Evolutionary conservation across 148 eudicot genomes (phyloP).

Genomic region (Oxyria digyna): DNA sequence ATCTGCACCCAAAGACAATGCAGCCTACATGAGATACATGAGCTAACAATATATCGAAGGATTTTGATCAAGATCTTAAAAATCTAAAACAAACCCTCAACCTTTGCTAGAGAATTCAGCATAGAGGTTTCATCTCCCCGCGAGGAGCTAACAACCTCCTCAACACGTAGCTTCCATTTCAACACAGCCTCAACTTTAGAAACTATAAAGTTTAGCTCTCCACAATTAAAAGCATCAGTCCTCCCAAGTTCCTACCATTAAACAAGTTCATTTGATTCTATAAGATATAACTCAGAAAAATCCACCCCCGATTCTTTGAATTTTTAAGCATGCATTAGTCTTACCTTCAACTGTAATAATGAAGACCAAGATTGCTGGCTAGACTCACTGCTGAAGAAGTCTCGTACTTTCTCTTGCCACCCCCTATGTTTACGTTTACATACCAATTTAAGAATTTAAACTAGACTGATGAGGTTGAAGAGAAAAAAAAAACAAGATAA

Average conservation of each 20-base stretch:
- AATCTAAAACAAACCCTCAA: conserved; percentile 10
- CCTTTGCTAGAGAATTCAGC: conserved; percentile 43
- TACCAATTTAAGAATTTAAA: background rate
- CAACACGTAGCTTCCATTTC: conserved; percentile 50
- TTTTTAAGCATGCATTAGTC: background rate
- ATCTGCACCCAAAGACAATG: conserved; percentile 34
- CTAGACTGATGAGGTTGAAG: background rate
- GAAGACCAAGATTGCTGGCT: conserved; percentile 41
- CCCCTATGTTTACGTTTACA: conserved; percentile 17
- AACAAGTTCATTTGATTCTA: background rate
- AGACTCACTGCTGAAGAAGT: conserved; percentile 35
- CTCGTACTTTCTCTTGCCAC: conserved; percentile 60
- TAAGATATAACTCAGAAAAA: background rate
- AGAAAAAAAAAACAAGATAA: background rate
- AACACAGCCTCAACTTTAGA: conserved; percentile 45
- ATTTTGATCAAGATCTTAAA: background rate
- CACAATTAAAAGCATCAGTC: conserved; percentile 52
- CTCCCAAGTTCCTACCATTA: conserved; percentile 49
- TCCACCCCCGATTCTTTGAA: background rate
- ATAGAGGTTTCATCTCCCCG: conserved; percentile 28
- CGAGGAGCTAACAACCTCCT: conserved; percentile 33
- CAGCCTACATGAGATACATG: background rate
- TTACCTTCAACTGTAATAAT: conserved; percentile 63
- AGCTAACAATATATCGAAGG: background rate
- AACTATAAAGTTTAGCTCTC: conserved; percentile 54